Percentiles rank a stretch among this genome's conserved stretches.
phyloP scores from a whole-genome alignment of 2,329 filamentous ascomycete genomes.

The Cercospora sesami region DNA sequence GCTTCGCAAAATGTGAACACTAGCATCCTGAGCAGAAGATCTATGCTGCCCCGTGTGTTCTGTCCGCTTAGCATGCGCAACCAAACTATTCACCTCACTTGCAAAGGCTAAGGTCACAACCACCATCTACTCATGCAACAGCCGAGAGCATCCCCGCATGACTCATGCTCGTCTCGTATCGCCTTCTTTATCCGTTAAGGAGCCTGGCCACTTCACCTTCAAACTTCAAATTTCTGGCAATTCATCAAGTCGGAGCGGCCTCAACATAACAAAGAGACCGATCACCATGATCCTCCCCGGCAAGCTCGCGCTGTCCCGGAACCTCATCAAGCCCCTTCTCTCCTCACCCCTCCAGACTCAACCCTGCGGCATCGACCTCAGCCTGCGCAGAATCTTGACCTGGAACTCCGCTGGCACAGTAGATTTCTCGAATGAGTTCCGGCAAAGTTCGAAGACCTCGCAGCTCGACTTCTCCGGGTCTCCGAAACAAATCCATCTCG shows the following conservation, averaged over 20 bases:
- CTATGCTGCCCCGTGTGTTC: no score
- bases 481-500: slow-evolving; percentile 5
- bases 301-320: slow-evolving; percentile 11
- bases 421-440: slow-evolving; percentile 21
- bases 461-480: slow-evolving; percentile 5
- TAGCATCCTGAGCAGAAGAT: neutral
- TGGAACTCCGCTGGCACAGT: slow-evolving; percentile 23
- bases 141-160: neutral
- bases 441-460: slow-evolving; percentile 8
- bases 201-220: neutral
- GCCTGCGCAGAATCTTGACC: slow-evolving; percentile 14
- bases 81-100: neutral
- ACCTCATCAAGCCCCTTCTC: slow-evolving; percentile 17
- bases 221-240: neutral
- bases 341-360: slow-evolving; percentile 13
- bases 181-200: neutral
- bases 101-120: neutral
- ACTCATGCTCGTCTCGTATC: neutral
- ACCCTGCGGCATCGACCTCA: slow-evolving; percentile 27
- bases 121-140: neutral
- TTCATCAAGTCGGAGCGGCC: neutral
- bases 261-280: neutral
- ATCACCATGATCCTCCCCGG: slow-evolving; percentile 23
- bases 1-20: neutral
- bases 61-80: neutral